Base-by-base conservation (phyloP, 176 grass and related monocot genomes). In the Ananas comosus region DNA sequence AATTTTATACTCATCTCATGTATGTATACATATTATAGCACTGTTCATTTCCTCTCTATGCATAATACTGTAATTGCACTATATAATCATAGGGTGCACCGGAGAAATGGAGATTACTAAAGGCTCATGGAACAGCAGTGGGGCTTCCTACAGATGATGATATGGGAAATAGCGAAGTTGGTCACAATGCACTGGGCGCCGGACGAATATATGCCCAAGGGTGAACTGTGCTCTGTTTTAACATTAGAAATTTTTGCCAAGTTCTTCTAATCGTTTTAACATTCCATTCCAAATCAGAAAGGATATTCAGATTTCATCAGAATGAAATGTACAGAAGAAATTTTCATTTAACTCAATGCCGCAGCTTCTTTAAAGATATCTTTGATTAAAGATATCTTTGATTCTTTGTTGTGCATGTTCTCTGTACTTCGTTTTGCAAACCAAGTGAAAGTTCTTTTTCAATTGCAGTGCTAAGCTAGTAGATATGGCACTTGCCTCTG, bases 161-260 rank as follows among this genome's bases (percentile, higher is more conserved):
- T 80, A 97, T 93, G 94, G 94, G 94, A 58, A 97, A 97, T 79
- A 97, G 94, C 83, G 89, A 97, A 81, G 93, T 97, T 29, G 93
- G 89, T 14, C 93, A 97, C 86, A 92, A 97, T 65, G 93, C 93
- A 64, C 84, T 97, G 69, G 93, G 93, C 9, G 94, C 93, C 76
- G 89, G 93, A 48, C 81, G 89, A 2, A 97, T 97, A 77, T 97
- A 69, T 29, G 84, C 93, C 59, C 93, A 92, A 70, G 93, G 89
- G 93, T 97, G 14, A 12, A 67, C 28, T 79, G 53, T 10, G 49
- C 33, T 42, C 33, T 42, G 4, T 42, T 42, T 7, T 42, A 42
- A 42, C 7, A 42, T 5, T 42, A 42, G 4, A 7, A 42, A 4
- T 7, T 42, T 42, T 42, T 42, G 33, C 5, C 33, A 7, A 42